Base-by-base conservation (phyloP, 345 rosid genomes). In the Orychophragmus violaceus region DNA sequence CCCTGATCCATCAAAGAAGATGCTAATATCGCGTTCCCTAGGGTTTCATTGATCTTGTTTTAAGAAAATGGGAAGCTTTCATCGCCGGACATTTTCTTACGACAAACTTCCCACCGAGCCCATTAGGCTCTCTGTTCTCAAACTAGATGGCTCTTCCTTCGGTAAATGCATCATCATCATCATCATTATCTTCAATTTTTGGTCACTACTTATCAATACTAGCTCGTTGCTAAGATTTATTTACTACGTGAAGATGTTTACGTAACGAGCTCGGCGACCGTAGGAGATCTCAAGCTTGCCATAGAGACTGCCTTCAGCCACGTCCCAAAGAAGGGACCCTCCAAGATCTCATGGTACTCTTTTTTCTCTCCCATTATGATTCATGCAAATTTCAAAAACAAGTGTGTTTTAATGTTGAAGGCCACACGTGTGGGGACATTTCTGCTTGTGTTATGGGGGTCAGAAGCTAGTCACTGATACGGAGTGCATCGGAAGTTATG, bases 351-450 rank as follows among this genome's bases (percentile, higher is more conserved):
- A 32, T 93, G 98, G 98, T 87, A 83, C 24, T 7, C 44, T 46
- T n/a, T 22, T 60, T 12, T 45, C 35, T 57, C 22, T 35, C 39
- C 6, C 12, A 56, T 24, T 4, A 8, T 8, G 39, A 17, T 46
- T 24, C 0, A 46, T 62, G 16, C 23, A 13, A 53, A 16, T 21
- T 36, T 50, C 1, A 19, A 23, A 1, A 0, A 39, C 44, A 49
- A 22, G 14, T 59, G 11, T 41, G 32, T 14, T 64, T 19, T 19
- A 16, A 57, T 70, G 57, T 19, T 66, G 80, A 25, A 91, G 98
- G 96, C 69, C 87, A 41, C 98, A 89, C 35, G 83, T 92, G 13
- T 87, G 98, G 96, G 88, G 87, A 2, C 92, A 87, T 79, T 91
- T 91, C 60, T 89, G 93, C 85, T 80, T 92, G 58, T 64, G 78